Evolutionary conservation across 1,284 basidiomycete species (phyloP), one percentile per base, ranked within the genome.

Genomic region (Cutaneotrichosporon arboriforme): DNA sequence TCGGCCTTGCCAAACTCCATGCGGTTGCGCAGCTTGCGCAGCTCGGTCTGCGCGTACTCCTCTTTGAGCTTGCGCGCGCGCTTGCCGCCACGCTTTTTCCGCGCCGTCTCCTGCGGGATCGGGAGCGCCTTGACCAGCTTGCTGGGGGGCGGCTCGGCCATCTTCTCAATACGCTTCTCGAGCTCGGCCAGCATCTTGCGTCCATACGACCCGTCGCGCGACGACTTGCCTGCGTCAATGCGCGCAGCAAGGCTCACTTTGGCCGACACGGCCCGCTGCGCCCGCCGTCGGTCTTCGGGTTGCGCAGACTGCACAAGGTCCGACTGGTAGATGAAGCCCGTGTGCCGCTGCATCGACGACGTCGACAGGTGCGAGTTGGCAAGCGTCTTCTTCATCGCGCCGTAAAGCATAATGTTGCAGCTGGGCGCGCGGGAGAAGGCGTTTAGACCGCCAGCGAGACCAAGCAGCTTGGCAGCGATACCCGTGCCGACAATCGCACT

Each of bases 11-110:
- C 96, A 66, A 99, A 98, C 60, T 82, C 85, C 85, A 98, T 87
- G 44, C 96, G 84, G 75, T 99, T 99, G 76, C 97, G 92, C 64
- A 96, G 79, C 77, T 98, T 98, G 60, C 90, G 85, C 45, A 98
- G 78, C 75, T 99, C 96, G 3, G 96, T 97, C 76, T 92, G 88
- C 4, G 92, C 93, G 68, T 94, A 92, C 5, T 89, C 88, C 76
- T 98, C 96, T 71, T 98, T 98, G 20, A 91, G 87, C 72, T 96
- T 96, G 44, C 96, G 84, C 2, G 94, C 96, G 10, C 91, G 92
- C 76, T 90, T 90, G 8, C 96, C 96, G 63, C 96, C 96, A 51
- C 96, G 82, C 57, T 93, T 85, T 72, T 96, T 96, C 77, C 94
- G 92, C 18, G 87, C 88, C 1, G 91, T 92, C 70, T 98, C 96